phyloP scores from a whole-genome alignment of 768 basidiomycete genomes.

The Hypholoma fasciculare region DNA sequence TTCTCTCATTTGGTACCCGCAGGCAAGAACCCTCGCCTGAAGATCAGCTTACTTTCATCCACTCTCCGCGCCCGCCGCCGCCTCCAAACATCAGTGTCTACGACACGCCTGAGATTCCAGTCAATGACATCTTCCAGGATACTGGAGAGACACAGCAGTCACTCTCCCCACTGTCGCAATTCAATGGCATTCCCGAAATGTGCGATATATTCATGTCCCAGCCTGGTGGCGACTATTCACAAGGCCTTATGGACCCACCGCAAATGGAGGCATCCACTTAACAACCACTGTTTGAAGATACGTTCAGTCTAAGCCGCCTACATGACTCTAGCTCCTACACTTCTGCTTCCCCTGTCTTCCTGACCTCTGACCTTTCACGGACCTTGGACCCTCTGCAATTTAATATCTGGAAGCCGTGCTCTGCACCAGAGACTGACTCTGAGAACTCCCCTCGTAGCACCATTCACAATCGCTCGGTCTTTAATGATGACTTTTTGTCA shows the following conservation, averaged over 20 bases:
- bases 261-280: neutral
- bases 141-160: constrained; percentile 17
- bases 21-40: no score
- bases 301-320: constrained; percentile 10
- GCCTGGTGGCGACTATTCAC: constrained; percentile 24
- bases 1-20: no score
- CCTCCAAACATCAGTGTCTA: constrained; percentile 21
- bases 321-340: constrained; percentile 4
- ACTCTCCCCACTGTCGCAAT: constrained; percentile 22
- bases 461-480: constrained; percentile 17
- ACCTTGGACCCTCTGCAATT: constrained; percentile 17
- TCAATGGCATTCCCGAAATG: constrained; percentile 25
- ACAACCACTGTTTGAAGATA: constrained; percentile 20
- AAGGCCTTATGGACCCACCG: constrained; percentile 14
- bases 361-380: constrained; percentile 20
- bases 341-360: constrained; percentile 20
- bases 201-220: constrained; percentile 32
- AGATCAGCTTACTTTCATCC: no score
- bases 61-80: constrained; percentile 47
- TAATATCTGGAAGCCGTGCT: constrained; percentile 27
- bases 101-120: constrained; percentile 19
- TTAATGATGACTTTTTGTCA: constrained; percentile 34
- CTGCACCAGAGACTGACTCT: constrained; percentile 18
- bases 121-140: constrained; percentile 20
- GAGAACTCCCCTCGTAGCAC: constrained; percentile 23